Evolutionary conservation across 1,284 basidiomycete species (phyloP), one percentile per base, ranked within the genome.

Genomic region (Meira nashicola): DNA sequence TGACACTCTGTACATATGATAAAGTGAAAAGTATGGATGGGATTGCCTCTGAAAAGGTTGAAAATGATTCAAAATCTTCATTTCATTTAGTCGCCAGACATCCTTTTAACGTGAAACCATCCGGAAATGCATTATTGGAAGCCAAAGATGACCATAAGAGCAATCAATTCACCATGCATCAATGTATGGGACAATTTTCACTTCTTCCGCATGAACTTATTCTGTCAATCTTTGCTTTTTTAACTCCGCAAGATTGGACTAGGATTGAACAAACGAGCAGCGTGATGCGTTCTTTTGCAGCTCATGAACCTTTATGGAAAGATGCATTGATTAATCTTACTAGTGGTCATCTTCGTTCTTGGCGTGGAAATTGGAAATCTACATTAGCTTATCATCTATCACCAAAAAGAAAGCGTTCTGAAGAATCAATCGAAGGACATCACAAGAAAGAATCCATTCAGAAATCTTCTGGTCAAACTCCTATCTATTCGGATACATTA

Each of bases 341-440:
- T 47, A 43, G 64, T 12, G 70, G 65, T n/a, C 55, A 57, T 25
- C 61, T 74, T 49, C 58, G 57, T 38, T 48, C 56, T 2, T 76
- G 73, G 73, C 62, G 58, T n/a, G 73, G 72, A 21, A 74, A 67
- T 57, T 76, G 73, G 73, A 71, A 70, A 49, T 62, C 60, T 19
- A 70, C 71, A 37, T 73, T 64, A 28, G 64, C 56, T 4, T 47
- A 62, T 37, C 54, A 57, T n/a, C 60, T 63, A n/a, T n/a, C n/a
- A n/a, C n/a, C n/a, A n/a, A n/a, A n/a, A n/a, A n/a, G n/a, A n/a
- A n/a, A n/a, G n/a, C n/a, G n/a, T n/a, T n/a, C n/a, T n/a, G n/a
- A n/a, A n/a, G n/a, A n/a, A n/a, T 46, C 52, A 61, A 0, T 40
- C 9, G 17, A 15, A 14, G 17, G 2, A 25, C 55, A 11, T 58